Base-by-base conservation (phyloP, 129 eudicot genomes). In the Chrysanthemum lavandulifolium region DNA sequence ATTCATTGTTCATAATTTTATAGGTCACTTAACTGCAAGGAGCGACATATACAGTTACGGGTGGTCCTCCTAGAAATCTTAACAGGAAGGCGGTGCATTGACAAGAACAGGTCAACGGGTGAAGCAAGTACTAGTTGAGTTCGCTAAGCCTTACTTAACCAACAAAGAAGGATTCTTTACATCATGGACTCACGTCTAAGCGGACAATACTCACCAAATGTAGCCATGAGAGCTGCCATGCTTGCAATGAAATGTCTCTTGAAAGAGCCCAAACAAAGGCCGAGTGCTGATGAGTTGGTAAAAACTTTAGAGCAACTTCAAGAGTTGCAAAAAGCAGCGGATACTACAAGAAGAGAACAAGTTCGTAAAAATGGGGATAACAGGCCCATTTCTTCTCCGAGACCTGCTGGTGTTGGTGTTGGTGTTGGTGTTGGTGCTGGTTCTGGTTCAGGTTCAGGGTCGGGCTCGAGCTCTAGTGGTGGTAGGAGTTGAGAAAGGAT, bases 41-140 rank as follows among this genome's bases (percentile, higher is more conserved):
- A 93, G 96, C 16, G 97, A 93, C 72, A 82, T 93, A 54, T 93
- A 89, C 80, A 87, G 98, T 74, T 93, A 89, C 1, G 97, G 98
- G 97, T 93, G 51, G 98, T 93, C 19, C 86, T 93, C 10, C 75
- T 93, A 4, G 97, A 93, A 61, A 86, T 93, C 74, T 61, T 93
- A 61, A 85, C 98, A 0, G 97, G 98, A 29, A 82, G 96, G 27
- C 83, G 97, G 33, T 88, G 84, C 25, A 69, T 90, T 10, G 98
- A 93, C 76, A 86, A 80, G 54, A 87, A 90, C 78, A 90, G 88
- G 1, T 87, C 98, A 0, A 27, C 79, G 2, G 88, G 86, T 53
- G 96, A 93, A 93, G 76, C 95, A 89, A 48, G 76, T 82, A 47
- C 91, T 93, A 0, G 79, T 93, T 13, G 86, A 82, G 18, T 93